Evolutionary conservation across 108 stramenopile species (phyloP), one percentile per base, ranked within the genome.

Genomic region (Mediolabrus comicus): DNA sequence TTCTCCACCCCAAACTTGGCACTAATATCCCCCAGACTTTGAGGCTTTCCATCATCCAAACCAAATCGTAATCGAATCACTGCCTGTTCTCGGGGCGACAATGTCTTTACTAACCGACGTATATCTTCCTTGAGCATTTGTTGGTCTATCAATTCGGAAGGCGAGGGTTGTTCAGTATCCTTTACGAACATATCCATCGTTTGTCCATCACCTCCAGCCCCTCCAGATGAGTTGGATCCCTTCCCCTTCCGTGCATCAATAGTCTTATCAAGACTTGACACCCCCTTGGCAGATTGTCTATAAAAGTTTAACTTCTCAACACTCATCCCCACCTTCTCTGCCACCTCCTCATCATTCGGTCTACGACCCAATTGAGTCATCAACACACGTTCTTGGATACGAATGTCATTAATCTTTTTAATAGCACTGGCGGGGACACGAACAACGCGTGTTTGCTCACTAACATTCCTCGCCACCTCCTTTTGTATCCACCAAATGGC

Each of bases 401-500:
- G 69, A 72, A 92, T 79, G 34, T 75, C 85, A 65, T 79, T 78
- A 34, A 91, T 83, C 64, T 75, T 66, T 62, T 85, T 82, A 51
- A 86, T 87, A 0, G 86, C 81, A 59, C 70, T 77, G 16, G 82
- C 73, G 11, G 93, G 93, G 14, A 94, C 71, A 13, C 91, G 83
- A 4, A 94, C 75, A 5, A 78, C 32, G 10, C 88, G 83, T 29
- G 87, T 71, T 51, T 92, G 87, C 69, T 87, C 86, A 4, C 77
- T 83, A 3, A 93, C 81, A 74, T 88, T 89, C 53, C 83, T 81
- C 38, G 77, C 53, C 11, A 95, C 74, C 36, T 87, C 75, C 69
- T 90, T 90, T 63, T 82, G 86, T 46, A 95, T 90, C 92, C 92
- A 95, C 90, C 90, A 95, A 53, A 88, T 74, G 12, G 92, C 88